Base-by-base conservation (phyloP, 1,284 basidiomycete genomes). In the Austropuccinia psidii region DNA sequence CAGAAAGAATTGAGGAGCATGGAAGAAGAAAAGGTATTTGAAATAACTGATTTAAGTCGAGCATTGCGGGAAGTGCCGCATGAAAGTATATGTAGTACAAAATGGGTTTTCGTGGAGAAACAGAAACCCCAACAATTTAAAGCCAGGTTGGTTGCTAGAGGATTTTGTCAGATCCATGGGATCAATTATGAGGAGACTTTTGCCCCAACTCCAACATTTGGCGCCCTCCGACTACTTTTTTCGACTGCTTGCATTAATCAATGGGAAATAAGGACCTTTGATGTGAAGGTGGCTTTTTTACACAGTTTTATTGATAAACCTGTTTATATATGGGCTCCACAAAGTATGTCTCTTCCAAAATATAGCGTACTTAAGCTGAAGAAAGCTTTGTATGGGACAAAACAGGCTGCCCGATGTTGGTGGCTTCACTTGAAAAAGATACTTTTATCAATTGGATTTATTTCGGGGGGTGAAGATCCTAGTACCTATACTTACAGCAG, bases 61-160 rank as follows among this genome's bases (percentile, higher is more conserved):
- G n/a, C n/a, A n/a, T n/a, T n/a, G n/a, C n/a, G n/a, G n/a, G n/a
- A n/a, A n/a, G n/a, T n/a, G n/a, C n/a, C n/a, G n/a, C n/a, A n/a
- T n/a, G n/a, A n/a, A n/a, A n/a, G n/a, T n/a, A n/a, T n/a, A n/a
- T n/a, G n/a, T n/a, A n/a, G n/a, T n/a, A n/a, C 41, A 11, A 15
- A 45, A 5, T 64, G 61, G 61, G 61, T 64, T 5, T 64, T 64
- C 37, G 43, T 45, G 8, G 29, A 61, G 43, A 64, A 64, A 49
- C 35, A 21, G 2, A 47, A 49, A 17, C 17, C n/a, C 35, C 9
- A 1, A 31, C 4, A 33, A 1, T 33, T n/a, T 9, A 64, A 64
- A 35, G 61, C 39, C 27, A 2, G 43, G 9, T 49, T 47, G 45
- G 61, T 64, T 31, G 61, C 61, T 6, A 64, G 50, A 21, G 61